Percentiles rank a stretch among this genome's conserved stretches.
These are phyloP conservation scores for Epichloe gansuensis DNA, from an alignment of 2,329 filamentous ascomycete species.

Conservation along the genomic window DNA sequence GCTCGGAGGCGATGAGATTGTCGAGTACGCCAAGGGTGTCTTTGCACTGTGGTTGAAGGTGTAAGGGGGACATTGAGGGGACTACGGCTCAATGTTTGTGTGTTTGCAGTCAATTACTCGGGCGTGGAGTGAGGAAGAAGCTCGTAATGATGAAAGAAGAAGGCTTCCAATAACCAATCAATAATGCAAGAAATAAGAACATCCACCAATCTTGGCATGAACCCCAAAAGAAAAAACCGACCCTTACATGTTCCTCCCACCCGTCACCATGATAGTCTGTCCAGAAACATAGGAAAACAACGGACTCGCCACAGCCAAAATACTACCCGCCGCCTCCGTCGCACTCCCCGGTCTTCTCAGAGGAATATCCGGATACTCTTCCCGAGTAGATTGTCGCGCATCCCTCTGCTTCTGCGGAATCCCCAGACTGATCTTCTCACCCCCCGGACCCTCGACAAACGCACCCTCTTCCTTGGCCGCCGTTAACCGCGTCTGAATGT, in stretches of 20 bases:
- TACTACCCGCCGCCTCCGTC: conserved; percentile 64
- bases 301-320: conserved; percentile 69
- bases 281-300: conserved; percentile 75
- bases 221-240: neutral
- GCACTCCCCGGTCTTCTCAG: conserved; percentile 64
- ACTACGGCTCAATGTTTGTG: no score
- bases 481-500: conserved; percentile 68
- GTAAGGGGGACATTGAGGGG: conserved; percentile 20
- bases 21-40: conserved; percentile 86
- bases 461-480: conserved; percentile 74
- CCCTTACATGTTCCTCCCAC: conserved; percentile 49
- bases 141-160: neutral
- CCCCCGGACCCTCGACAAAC: conserved; percentile 63
- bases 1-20: conserved; percentile 87
- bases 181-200: neutral
- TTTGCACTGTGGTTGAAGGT: conserved; percentile 67
- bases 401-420: conserved; percentile 52
- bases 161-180: neutral
- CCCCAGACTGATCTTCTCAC: conserved; percentile 60
- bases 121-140: no score
- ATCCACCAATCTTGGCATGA: neutral
- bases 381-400: conserved; percentile 16
- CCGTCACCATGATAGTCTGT: conserved; percentile 78
- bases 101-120: no score
- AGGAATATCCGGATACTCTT: conserved; percentile 57